phyloP scores from a whole-genome alignment of 768 basidiomycete genomes.

The Suillus alpinus region DNA sequence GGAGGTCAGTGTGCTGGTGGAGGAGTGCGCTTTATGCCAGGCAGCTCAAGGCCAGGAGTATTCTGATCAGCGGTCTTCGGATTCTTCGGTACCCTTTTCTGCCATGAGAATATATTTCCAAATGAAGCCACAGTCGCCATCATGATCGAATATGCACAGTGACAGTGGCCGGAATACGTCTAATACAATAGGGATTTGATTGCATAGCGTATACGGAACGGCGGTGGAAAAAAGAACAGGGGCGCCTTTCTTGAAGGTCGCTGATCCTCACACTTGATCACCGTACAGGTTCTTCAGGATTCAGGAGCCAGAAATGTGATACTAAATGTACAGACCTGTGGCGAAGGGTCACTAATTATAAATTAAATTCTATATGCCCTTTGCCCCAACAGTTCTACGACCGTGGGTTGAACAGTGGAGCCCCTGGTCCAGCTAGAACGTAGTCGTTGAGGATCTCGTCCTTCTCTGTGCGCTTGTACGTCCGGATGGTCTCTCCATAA shows the following conservation, averaged over 20 bases:
- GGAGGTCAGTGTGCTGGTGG: background rate
- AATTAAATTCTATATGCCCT: background rate
- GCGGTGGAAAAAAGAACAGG: no score
- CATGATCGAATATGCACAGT: no score
- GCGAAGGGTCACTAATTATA: slow-evolving; percentile 2
- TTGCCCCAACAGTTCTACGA: background rate
- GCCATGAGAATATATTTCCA: slow-evolving; percentile 4
- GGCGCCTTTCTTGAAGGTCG: background rate
- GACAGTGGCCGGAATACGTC: no score
- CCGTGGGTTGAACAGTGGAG: slow-evolving; percentile 32
- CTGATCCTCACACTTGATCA: background rate
- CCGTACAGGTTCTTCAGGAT: background rate
- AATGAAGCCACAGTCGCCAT: background rate
- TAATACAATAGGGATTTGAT: background rate
- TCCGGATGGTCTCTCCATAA: slow-evolving; percentile 89
- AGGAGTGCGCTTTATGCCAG: background rate
- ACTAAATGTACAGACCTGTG: background rate
- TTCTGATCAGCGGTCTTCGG: background rate
- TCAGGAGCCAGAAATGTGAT: background rate
- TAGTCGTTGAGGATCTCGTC: slow-evolving; percentile 65
- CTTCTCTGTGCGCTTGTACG: slow-evolving; percentile 79
- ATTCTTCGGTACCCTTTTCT: background rate
- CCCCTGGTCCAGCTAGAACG: slow-evolving; percentile 52
- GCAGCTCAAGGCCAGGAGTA: background rate
- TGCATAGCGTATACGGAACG: background rate